Evolutionary conservation across 805 yeast genomes (phyloP).

Genomic region (Suhomyces faveliae): DNA sequence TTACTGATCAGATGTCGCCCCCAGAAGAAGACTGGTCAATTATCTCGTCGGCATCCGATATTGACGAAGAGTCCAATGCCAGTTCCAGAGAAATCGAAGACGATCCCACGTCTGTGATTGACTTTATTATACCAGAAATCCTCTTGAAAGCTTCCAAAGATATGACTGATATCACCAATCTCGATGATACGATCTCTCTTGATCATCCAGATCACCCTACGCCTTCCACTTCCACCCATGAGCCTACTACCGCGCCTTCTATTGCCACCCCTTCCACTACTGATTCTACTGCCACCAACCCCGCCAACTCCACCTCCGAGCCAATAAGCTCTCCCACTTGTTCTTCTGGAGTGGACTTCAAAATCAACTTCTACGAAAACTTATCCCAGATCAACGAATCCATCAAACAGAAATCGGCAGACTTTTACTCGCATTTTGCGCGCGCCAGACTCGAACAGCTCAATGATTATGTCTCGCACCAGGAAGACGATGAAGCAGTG

Average conservation of each 20-base stretch:
- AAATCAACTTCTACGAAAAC: constrained; percentile 25
- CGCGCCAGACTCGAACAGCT: constrained; percentile 15
- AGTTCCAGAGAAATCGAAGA: constrained; percentile 7
- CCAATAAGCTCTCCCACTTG: neutral
- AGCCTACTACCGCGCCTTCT: neutral
- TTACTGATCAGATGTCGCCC: constrained; percentile 2
- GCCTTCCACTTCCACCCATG: too few species aligned
- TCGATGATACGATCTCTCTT: constrained; percentile 5
- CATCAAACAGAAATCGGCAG: constrained; percentile 21
- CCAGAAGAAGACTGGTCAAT: constrained; percentile 47
- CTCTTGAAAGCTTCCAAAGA: neutral
- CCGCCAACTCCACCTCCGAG: neutral
- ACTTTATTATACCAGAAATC: neutral
- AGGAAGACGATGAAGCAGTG: too few species aligned
- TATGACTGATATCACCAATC: neutral
- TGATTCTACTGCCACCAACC: neutral
- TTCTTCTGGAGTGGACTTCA: neutral
- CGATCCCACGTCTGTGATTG: constrained; percentile 4
- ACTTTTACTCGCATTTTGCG: constrained; percentile 19
- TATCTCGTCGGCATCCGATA: constrained; percentile 42
- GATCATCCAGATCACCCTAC: too few species aligned
- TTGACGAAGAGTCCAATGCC: constrained; percentile 32
- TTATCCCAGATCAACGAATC: constrained; percentile 11
- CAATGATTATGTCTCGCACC: constrained; percentile 10
- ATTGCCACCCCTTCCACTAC: neutral